Base-by-base conservation (phyloP, 164 flowering plant genomes). In the Annona squamosa region DNA sequence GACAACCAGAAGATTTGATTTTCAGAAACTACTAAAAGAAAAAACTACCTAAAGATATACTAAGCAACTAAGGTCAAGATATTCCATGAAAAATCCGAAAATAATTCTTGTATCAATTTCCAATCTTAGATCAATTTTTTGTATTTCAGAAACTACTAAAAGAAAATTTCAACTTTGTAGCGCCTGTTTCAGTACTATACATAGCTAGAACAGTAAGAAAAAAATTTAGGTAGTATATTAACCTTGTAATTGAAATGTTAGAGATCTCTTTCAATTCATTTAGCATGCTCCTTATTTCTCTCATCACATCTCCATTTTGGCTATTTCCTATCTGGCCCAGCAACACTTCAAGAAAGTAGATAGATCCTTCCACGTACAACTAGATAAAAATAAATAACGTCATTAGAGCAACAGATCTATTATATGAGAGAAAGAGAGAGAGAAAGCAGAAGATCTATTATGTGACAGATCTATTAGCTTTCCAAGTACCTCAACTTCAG, bases 401-500 rank as follows among this genome's bases (percentile, higher is more conserved):
- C 19, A 68, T 17, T 42, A 70, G 63, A 13, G 9, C 26, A 37
- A 46, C 4, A 45, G 46, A n/a, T 46, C 7, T n/a, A 6, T 45
- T 43, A 72, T 65, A 5, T 43, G 42, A 37, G 4, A 4, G 44
- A 67, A 56, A 68, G 12, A 47, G 41, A 44, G 2, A 74, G 44
- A n/a, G n/a, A 9, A 43, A 71, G 45, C 13, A 64, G 12, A 48
- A 17, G 43, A 3, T 63, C 59, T 4, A 26, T 26, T 26, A 26
- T 26, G 37, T 26, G 37, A 26, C 37, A 26, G 37, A 26, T 26
- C 37, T 26, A 26, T 26, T 26, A 26, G 37, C 19, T 17, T 6
- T 16, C 5, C 17, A 4, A 47, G 10, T 76, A 85, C 86, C 86
- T 76, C 79, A 45, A 80, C 57, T 45, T 17, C 68, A 4, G 63